Percentiles rank a stretch among this genome's conserved stretches.
These are phyloP conservation scores for Nasturtium officinale DNA, from an alignment of 345 rosid genomes.

Conservation along the genomic window DNA sequence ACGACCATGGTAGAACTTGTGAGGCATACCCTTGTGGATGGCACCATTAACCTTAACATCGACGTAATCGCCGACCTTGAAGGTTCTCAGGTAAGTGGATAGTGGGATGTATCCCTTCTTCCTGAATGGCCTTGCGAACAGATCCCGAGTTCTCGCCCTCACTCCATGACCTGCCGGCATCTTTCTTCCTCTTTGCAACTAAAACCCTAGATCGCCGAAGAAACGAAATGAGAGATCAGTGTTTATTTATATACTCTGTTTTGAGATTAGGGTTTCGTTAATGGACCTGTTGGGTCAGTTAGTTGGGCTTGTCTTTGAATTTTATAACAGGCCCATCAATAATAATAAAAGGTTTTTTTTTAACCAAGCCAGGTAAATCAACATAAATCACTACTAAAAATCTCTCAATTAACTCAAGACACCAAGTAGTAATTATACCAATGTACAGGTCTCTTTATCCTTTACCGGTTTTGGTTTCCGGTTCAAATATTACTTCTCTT, in stretches of 20 bases:
- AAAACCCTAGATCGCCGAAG: slow-evolving; percentile 27
- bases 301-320: slow-evolving; percentile 1
- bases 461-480: not conserved
- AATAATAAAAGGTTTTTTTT: not conserved
- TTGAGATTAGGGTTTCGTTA: slow-evolving; percentile 26
- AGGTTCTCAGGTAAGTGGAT: slow-evolving; percentile 66
- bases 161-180: slow-evolving; percentile 78
- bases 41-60: slow-evolving; percentile 84
- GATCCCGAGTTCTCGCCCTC: slow-evolving; percentile 69
- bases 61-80: slow-evolving; percentile 76
- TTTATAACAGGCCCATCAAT: not conserved
- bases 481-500: slow-evolving; percentile 17
- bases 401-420: not conserved
- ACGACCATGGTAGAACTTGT: slow-evolving; percentile 86
- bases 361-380: not conserved
- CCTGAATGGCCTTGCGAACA: slow-evolving; percentile 71
- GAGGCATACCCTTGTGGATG: slow-evolving; percentile 91
- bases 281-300: slow-evolving; percentile 13
- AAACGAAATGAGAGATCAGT: not conserved
- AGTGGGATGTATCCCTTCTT: slow-evolving; percentile 83
- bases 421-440: slow-evolving; percentile 5
- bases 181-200: not conserved
- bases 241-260: not conserved
- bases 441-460: not conserved
- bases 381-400: not conserved